Evolutionary conservation across 345 rosid genomes (phyloP).

Genomic region (Garcia nutans): DNA sequence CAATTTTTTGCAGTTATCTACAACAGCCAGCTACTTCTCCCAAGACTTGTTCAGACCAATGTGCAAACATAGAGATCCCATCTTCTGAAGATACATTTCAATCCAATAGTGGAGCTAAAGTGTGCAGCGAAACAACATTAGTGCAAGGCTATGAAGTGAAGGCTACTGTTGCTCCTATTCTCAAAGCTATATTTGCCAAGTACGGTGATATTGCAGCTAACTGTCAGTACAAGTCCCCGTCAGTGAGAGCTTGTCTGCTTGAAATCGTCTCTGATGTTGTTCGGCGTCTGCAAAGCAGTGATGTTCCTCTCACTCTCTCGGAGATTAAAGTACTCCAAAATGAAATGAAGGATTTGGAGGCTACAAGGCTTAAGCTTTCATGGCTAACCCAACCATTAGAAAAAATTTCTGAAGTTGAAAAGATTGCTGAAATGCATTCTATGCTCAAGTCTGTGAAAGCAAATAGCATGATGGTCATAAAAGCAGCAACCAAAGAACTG

Average conservation of each 20-base stretch:
- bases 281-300: constrained; percentile 1
- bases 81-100: neutral
- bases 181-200: constrained; percentile 13
- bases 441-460: constrained; percentile 9
- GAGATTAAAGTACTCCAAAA: constrained; percentile 13
- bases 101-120: constrained; percentile 4
- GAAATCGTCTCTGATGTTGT: constrained; percentile 6
- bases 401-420: constrained; percentile 10
- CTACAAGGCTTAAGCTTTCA: constrained; percentile 8
- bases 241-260: constrained; percentile 6
- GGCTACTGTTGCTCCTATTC: constrained; percentile 1
- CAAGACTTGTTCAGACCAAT: neutral
- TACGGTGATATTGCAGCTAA: constrained; percentile 17
- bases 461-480: constrained; percentile 9
- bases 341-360: constrained; percentile 13
- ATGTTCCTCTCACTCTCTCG: constrained; percentile 1
- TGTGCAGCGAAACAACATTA: neutral
- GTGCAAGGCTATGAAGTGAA: constrained; percentile 20
- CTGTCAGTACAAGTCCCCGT: neutral
- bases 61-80: neutral
- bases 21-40: neutral
- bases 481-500: constrained; percentile 11
- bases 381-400: constrained; percentile 13
- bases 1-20: constrained; percentile 3
- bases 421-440: constrained; percentile 4